Evolutionary conservation across 805 yeast species (phyloP).

Genomic region (Nakazawaea peltata): DNA sequence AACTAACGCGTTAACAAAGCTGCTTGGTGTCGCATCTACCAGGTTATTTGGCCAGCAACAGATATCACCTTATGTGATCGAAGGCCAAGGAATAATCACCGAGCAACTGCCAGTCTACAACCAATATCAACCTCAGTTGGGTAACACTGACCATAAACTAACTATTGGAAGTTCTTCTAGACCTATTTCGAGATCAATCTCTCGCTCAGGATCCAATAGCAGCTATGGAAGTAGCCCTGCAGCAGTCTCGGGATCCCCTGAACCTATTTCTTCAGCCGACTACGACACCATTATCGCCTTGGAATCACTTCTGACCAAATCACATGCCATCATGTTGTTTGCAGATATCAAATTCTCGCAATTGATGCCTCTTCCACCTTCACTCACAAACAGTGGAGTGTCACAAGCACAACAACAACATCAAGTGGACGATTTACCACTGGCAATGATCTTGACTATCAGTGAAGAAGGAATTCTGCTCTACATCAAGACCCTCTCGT

Average conservation of each 20-base stretch:
- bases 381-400: slow-evolving; percentile 17
- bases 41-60: slow-evolving; percentile 59
- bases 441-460: slow-evolving; percentile 44
- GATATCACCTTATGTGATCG: slow-evolving; percentile 9
- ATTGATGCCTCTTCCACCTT: slow-evolving; percentile 67
- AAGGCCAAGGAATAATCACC: slow-evolving; percentile 6
- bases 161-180: slow-evolving; percentile 16
- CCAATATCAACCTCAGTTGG: slow-evolving; percentile 18
- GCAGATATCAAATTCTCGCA: slow-evolving; percentile 90
- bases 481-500: slow-evolving; percentile 75
- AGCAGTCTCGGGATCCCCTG: too few species aligned
- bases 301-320: slow-evolving; percentile 79
- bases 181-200: too few species aligned
- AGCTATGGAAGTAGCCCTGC: too few species aligned
- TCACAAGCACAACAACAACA: not conserved
- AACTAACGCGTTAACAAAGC: slow-evolving; percentile 81
- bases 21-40: slow-evolving; percentile 76
- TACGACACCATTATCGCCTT: slow-evolving; percentile 36
- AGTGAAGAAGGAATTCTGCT: slow-evolving; percentile 83
- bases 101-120: too few species aligned
- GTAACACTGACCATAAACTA: slow-evolving; percentile 15
- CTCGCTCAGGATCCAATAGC: too few species aligned
- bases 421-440: slow-evolving; percentile 32
- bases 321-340: slow-evolving; percentile 79
- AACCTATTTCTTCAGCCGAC: slow-evolving; percentile 23